phyloP scores from a whole-genome alignment of 345 rosid genomes.

The Eucalyptus leucophloia region DNA sequence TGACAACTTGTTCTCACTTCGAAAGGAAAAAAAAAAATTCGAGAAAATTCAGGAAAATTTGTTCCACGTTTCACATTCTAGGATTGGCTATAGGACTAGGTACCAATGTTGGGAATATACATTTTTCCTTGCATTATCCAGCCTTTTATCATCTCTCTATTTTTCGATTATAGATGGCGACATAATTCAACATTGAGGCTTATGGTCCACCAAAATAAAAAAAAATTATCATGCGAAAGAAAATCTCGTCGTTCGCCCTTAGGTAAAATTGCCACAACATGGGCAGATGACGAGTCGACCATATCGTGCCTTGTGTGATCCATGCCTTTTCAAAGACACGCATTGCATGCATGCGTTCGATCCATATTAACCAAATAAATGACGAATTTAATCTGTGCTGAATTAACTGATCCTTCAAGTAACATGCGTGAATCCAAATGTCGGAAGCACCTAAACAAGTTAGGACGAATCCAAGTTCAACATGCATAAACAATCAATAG shows the following conservation, averaged over 20 bases:
- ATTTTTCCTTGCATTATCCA: background rate
- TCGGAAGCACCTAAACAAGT: too few species aligned
- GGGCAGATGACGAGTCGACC: accelerated
- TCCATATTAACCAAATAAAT: accelerated
- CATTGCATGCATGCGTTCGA: background rate
- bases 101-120: background rate
- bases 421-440: too few species aligned
- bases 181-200: background rate
- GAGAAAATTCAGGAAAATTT: accelerated
- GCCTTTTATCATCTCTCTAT: background rate
- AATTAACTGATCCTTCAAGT: accelerated
- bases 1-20: background rate
- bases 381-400: background rate
- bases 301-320: background rate
- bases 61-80: background rate
- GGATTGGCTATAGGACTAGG: background rate
- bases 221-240: too few species aligned
- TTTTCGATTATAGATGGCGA: background rate
- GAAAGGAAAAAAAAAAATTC: background rate
- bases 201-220: background rate
- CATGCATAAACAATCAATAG: background rate
- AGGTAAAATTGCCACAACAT: background rate
- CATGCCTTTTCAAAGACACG: background rate
- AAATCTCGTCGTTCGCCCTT: accelerated
- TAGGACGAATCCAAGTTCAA: background rate